These are phyloP conservation scores for Podospora sp. DNA, from an alignment of 495 filamentous ascomycete genomes.

Conservation along the genomic window DNA sequence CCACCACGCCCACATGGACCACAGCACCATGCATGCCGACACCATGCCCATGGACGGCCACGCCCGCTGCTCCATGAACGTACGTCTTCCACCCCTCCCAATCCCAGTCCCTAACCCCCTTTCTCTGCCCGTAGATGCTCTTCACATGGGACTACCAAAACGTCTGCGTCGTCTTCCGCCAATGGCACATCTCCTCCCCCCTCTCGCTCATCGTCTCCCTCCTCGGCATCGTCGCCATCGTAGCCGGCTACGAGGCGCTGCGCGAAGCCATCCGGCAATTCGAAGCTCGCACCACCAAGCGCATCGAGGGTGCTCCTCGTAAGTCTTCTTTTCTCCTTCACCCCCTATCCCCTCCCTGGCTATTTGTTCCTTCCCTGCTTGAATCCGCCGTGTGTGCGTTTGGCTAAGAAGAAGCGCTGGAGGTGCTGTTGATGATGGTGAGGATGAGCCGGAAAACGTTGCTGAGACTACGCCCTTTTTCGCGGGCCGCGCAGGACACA, in stretches of 20 bases:
- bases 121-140: conserved; percentile 82
- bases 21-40: conserved; percentile 47
- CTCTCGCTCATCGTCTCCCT: conserved; percentile 77
- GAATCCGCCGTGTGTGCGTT: neutral
- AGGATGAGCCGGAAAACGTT: conserved; percentile 44
- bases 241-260: conserved; percentile 88
- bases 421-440: conserved; percentile 2
- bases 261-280: conserved; percentile 76
- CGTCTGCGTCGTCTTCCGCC: conserved; percentile 92
- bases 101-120: conserved; percentile 10
- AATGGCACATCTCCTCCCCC: conserved; percentile 82
- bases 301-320: conserved; percentile 58
- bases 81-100: conserved; percentile 40
- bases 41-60: conserved; percentile 27
- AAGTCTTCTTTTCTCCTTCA: conserved; percentile 37
- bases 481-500: conserved; percentile 51
- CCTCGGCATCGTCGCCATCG: conserved; percentile 75
- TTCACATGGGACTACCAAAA: conserved; percentile 93
- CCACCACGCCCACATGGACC: conserved; percentile 38
- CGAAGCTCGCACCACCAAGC: conserved; percentile 62
- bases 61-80: conserved; percentile 79
- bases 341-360: neutral
- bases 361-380: neutral
- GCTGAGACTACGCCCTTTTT: conserved; percentile 59
- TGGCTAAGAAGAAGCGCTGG: conserved; percentile 15